phyloP scores from a whole-genome alignment of 306 rosid genomes.

The Chamaecrista fasciculata region DNA sequence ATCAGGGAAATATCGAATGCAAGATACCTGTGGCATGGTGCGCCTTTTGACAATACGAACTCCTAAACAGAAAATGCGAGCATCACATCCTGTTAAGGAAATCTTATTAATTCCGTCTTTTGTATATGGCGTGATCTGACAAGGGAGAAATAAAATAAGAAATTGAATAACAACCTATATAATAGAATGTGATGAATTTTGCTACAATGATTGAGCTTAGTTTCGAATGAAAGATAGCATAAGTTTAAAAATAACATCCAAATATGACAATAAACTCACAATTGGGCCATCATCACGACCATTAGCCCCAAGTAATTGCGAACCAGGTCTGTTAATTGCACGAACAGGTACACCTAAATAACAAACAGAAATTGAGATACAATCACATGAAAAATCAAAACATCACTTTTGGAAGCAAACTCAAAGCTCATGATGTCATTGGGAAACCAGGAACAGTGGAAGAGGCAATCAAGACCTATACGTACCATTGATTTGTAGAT shows the following conservation, averaged over 20 bases:
- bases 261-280: constrained; percentile 56
- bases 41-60: constrained; percentile 89
- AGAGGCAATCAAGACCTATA: background rate
- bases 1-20: constrained; percentile 9
- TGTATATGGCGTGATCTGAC: constrained; percentile 75
- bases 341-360: constrained; percentile 78
- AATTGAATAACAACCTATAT: constrained; percentile 18
- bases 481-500: constrained; percentile 87
- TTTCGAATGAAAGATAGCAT: background rate
- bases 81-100: constrained; percentile 79
- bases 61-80: constrained; percentile 88
- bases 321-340: constrained; percentile 85
- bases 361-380: constrained; percentile 4
- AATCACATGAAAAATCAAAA: constrained; percentile 15
- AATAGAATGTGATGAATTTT: constrained; percentile 15
- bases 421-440: background rate
- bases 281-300: constrained; percentile 99
- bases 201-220: background rate
- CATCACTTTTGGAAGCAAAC: background rate
- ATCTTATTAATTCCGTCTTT: constrained; percentile 93
- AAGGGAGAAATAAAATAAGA: constrained; percentile 32
- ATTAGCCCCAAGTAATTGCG: constrained; percentile 91
- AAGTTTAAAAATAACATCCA: background rate
- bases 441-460: background rate
- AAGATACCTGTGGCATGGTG: constrained; percentile 75